Conservation (phyloP, 768 basidiomycete species). For the Pilatotrama ljubarskyi region DNA sequence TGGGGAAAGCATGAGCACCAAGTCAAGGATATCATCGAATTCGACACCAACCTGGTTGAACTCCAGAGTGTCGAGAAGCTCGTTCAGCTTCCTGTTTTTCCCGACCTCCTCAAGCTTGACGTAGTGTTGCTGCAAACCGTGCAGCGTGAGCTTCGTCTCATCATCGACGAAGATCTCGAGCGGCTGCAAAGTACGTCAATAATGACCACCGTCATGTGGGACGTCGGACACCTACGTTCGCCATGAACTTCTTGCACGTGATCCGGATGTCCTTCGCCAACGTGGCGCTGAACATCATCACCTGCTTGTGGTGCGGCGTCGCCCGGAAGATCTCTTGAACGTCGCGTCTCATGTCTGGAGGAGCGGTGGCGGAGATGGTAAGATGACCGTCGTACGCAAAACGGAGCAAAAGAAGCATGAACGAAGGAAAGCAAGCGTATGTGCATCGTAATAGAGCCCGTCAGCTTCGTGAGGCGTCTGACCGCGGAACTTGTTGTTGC, state of each 20-base stretch:
- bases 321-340: constrained; percentile 99
- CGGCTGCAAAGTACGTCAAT: constrained; percentile 54
- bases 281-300: constrained; percentile 99
- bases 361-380: constrained; percentile 54
- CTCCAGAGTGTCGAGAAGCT: constrained; percentile 91
- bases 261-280: constrained; percentile 94
- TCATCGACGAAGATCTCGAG: constrained; percentile 99
- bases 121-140: constrained; percentile 98
- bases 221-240: constrained; percentile 69
- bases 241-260: constrained; percentile 99
- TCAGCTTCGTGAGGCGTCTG: constrained; percentile 4
- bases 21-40: not conserved
- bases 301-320: constrained; percentile 99
- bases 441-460: constrained; percentile 10
- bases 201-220: not conserved
- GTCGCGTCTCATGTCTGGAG: constrained; percentile 99
- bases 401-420: constrained; percentile 22
- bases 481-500: constrained; percentile 13
- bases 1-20: constrained; percentile 32
- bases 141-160: constrained; percentile 96
- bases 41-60: constrained; percentile 86
- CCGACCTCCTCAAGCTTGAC: constrained; percentile 93
- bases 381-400: constrained; percentile 26
- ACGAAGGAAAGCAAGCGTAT: constrained; percentile 13
- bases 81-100: constrained; percentile 97